A percentile compares a stretch with the other conserved stretches of the same genome.
phyloP scores from a whole-genome alignment of 2,329 filamentous ascomycete genomes.

The Hansfordia pulvinata region DNA sequence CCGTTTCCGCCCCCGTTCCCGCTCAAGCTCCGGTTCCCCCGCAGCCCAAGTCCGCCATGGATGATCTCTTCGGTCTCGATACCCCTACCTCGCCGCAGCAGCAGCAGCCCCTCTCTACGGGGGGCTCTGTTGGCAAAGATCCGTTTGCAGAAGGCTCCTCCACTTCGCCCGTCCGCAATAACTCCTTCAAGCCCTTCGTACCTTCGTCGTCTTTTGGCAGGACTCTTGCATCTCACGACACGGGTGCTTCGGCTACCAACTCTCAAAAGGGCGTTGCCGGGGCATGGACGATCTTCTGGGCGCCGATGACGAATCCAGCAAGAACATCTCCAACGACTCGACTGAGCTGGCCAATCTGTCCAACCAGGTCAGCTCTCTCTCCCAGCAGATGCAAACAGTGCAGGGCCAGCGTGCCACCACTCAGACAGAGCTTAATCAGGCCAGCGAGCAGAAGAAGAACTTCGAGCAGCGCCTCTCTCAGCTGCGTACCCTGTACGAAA shows the following conservation, averaged over 20 bases:
- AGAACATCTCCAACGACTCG: slow-evolving; percentile 77
- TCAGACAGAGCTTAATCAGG: slow-evolving; percentile 71
- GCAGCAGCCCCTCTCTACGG: slow-evolving; percentile 55
- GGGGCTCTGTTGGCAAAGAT: slow-evolving; percentile 53
- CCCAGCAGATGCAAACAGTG: slow-evolving; percentile 89
- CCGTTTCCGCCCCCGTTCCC: slow-evolving; percentile 13
- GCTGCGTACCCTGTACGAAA: slow-evolving; percentile 78
- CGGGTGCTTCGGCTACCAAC: slow-evolving; percentile 44
- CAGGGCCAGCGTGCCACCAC: slow-evolving; percentile 67
- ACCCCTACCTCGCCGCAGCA: slow-evolving; percentile 46
- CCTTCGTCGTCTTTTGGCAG: slow-evolving; percentile 89
- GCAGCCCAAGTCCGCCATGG: slow-evolving; percentile 65
- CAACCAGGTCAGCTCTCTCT: slow-evolving; percentile 82
- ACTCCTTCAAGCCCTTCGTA: slow-evolving; percentile 76
- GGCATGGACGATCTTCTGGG: slow-evolving; percentile 77
- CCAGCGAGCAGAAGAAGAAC: slow-evolving; percentile 77
- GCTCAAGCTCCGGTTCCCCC: slow-evolving; percentile 21
- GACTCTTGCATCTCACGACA: slow-evolving; percentile 61
- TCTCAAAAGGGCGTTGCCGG: slow-evolving; percentile 25
- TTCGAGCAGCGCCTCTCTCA: slow-evolving; percentile 83
- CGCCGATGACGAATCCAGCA: slow-evolving; percentile 80
- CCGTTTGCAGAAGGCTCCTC: slow-evolving; percentile 45
- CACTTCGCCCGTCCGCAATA: slow-evolving; percentile 37
- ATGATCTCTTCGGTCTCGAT: slow-evolving; percentile 89
- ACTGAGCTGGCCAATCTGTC: slow-evolving; percentile 90